Evolutionary conservation across 2,329 filamentous ascomycete genomes (phyloP).

Genomic region (Colletotrichum costaricense): DNA sequence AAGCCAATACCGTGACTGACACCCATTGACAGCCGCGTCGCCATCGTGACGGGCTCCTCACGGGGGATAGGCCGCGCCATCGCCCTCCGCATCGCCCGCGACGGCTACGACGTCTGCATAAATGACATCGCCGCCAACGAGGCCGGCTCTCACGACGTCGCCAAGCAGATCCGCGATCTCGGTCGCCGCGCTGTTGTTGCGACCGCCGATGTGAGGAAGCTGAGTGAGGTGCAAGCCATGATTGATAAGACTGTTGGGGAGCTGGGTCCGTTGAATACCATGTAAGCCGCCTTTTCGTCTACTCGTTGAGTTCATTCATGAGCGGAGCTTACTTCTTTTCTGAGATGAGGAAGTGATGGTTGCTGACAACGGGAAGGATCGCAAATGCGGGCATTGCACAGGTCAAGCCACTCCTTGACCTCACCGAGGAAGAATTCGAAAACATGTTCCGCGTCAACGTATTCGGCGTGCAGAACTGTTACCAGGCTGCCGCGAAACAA

Average conservation of each 20-base stretch:
- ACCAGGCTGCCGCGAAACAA: slow-evolving; percentile 70
- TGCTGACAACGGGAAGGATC: slow-evolving; percentile 46
- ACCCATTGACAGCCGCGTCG: not conserved
- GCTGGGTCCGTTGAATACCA: slow-evolving; percentile 61
- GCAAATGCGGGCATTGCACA: slow-evolving; percentile 73
- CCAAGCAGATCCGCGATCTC: slow-evolving; percentile 61
- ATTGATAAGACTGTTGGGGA: slow-evolving; percentile 62
- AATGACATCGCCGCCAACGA: slow-evolving; percentile 70
- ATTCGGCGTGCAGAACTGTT: slow-evolving; percentile 73
- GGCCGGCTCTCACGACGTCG: slow-evolving; percentile 62
- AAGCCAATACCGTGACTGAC: not conserved
- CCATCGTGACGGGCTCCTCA: slow-evolving; percentile 31
- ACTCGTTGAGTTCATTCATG: not conserved
- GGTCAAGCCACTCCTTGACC: slow-evolving; percentile 65
- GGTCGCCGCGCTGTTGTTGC: slow-evolving; percentile 65
- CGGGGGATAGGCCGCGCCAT: slow-evolving; percentile 67
- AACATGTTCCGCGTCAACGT: slow-evolving; percentile 75
- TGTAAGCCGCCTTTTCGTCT: slow-evolving; percentile 37
- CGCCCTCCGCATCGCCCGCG: slow-evolving; percentile 70
- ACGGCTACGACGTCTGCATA: slow-evolving; percentile 75
- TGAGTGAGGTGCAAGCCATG: slow-evolving; percentile 61
- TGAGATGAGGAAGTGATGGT: slow-evolving; percentile 48
- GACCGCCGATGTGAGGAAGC: slow-evolving; percentile 70
- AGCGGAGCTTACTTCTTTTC: accelerated
- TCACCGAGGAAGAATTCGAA: slow-evolving; percentile 67